A percentile compares a stretch with the other conserved stretches of the same genome.
phyloP scores from a whole-genome alignment of 2,329 filamentous ascomycete genomes.

The Diaporthe australafricana region DNA sequence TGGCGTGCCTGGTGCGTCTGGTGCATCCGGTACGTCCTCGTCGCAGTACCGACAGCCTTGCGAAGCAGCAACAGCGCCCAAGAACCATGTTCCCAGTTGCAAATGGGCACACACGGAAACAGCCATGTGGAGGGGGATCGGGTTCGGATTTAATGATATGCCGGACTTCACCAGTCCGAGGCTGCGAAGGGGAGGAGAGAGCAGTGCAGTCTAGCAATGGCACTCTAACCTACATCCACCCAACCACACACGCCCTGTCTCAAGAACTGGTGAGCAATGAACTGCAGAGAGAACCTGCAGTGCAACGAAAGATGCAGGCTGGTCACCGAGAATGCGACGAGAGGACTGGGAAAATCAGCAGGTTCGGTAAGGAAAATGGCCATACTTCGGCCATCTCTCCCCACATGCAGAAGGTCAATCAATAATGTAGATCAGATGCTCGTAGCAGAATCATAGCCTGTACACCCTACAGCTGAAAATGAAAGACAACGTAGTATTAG shows the following conservation, averaged over 20 bases:
- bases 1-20: neutral
- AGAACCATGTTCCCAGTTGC: neutral
- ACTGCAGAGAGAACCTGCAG: neutral
- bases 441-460: neutral
- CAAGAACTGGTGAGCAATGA: neutral
- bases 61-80: neutral
- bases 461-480: neutral
- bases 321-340: neutral
- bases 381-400: neutral
- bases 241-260: neutral
- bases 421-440: neutral
- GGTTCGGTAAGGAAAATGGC: neutral
- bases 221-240: neutral
- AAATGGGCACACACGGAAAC: conserved; percentile 21
- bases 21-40: neutral
- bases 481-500: neutral
- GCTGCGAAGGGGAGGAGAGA: conserved; percentile 28
- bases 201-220: conserved; percentile 3
- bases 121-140: conserved; percentile 27
- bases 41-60: conserved; percentile 17
- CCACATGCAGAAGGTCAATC: neutral
- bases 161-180: conserved; percentile 29
- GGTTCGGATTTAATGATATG: conserved; percentile 23
- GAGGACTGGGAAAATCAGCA: neutral
- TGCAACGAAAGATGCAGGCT: neutral